These are phyloP conservation scores for Suillus hirtellus DNA, from an alignment of 768 basidiomycete genomes.

Conservation along the genomic window DNA sequence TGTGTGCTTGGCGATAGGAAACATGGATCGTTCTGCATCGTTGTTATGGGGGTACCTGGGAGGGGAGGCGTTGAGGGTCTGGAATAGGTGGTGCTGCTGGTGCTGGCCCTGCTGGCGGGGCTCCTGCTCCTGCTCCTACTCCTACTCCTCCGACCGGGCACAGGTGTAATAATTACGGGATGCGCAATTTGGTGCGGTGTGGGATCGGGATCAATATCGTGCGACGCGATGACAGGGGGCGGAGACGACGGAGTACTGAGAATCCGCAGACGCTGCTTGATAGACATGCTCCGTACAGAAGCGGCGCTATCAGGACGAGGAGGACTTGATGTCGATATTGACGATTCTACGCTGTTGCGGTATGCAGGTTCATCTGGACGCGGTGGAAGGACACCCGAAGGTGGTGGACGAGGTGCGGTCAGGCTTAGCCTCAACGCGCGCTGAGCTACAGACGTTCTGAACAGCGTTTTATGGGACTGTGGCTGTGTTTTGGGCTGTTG, in stretches of 20 bases:
- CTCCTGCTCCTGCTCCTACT: conserved; percentile 6
- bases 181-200: conserved; percentile 15
- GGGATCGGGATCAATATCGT: neutral
- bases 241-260: conserved; percentile 56
- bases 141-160: neutral
- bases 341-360: conserved; percentile 33
- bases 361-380: conserved; percentile 57
- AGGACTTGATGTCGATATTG: conserved; percentile 41
- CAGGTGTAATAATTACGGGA: neutral
- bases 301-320: conserved; percentile 31
- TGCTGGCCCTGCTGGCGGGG: neutral
- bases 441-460: conserved; percentile 59
- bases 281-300: conserved; percentile 36
- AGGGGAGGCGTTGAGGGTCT: conserved; percentile 20
- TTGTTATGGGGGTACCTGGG: conserved; percentile 47
- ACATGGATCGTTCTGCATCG: conserved; percentile 52
- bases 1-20: conserved; percentile 59
- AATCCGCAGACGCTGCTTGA: conserved; percentile 68
- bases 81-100: conserved; percentile 30
- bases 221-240: conserved; percentile 16
- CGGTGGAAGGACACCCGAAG: conserved; percentile 59
- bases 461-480: conserved; percentile 27
- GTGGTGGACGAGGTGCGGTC: conserved; percentile 64
- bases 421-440: conserved; percentile 60
- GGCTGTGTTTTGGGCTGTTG: conserved; percentile 19